These are phyloP conservation scores for Fusarium incarnatum DNA, from an alignment of 2,329 filamentous ascomycete genomes.

Conservation along the genomic window DNA sequence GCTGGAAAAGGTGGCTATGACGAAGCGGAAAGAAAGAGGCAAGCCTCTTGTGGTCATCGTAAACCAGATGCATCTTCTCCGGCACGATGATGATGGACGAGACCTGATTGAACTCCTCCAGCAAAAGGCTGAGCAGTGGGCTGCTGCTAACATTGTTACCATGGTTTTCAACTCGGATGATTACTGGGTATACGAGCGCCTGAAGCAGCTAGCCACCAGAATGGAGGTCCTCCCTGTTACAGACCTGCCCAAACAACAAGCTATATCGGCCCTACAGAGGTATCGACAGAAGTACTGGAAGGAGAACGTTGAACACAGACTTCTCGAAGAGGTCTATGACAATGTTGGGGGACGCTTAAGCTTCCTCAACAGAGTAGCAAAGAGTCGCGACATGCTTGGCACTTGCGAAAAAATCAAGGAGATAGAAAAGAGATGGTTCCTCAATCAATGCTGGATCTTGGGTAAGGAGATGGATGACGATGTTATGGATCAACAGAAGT, in stretches of 20 bases:
- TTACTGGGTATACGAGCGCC: slow-evolving; percentile 96
- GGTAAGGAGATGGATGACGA: slow-evolving; percentile 89
- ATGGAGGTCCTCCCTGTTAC: slow-evolving; percentile 93
- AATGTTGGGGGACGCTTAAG: slow-evolving; percentile 88
- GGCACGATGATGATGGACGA: slow-evolving; percentile 92
- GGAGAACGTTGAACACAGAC: slow-evolving; percentile 65
- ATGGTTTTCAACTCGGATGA: slow-evolving; percentile 96
- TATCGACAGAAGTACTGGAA: slow-evolving; percentile 85
- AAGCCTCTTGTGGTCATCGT: slow-evolving; percentile 90
- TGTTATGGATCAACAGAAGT: slow-evolving; percentile 98
- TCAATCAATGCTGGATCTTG: slow-evolving; percentile 81
- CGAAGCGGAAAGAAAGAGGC: slow-evolving; percentile 69
- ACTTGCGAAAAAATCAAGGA: slow-evolving; percentile 81
- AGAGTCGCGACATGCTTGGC: slow-evolving; percentile 80
- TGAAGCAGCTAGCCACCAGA: slow-evolving; percentile 91
- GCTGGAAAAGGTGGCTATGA: slow-evolving; percentile 91
- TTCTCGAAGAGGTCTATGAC: slow-evolving; percentile 84
- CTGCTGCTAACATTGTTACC: slow-evolving; percentile 89
- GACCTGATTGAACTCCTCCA: slow-evolving; percentile 95
- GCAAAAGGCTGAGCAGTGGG: slow-evolving; percentile 96
- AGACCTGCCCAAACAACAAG: slow-evolving; percentile 83
- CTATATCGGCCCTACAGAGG: slow-evolving; percentile 78
- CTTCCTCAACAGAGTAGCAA: slow-evolving; percentile 91
- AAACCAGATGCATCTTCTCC: slow-evolving; percentile 91
- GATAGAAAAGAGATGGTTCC: slow-evolving; percentile 79